A percentile compares a stretch with the other conserved stretches of the same genome.
phyloP scores from a whole-genome alignment of 1,284 basidiomycete species.

The Austropuccinia psidii region DNA sequence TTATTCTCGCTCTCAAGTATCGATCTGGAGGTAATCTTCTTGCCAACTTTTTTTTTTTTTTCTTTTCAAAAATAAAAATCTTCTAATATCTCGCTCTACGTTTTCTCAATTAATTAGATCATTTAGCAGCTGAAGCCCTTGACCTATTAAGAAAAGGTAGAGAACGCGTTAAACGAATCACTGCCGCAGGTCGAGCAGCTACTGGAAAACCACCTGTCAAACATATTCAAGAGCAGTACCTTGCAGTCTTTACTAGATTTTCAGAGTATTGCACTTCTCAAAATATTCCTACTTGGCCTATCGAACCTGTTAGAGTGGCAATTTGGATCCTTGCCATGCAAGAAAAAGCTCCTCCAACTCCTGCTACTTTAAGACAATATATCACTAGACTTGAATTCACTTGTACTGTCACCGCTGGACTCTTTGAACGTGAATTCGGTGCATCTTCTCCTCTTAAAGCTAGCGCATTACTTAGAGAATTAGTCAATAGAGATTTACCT shows the following conservation, averaged over 20 bases:
- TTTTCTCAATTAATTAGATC: neutral
- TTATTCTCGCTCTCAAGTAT: conserved; percentile 21
- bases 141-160: conserved; percentile 22
- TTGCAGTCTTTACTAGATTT: conserved; percentile 28
- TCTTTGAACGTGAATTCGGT: conserved; percentile 34
- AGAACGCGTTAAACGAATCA: conserved; percentile 33
- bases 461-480: conserved; percentile 15
- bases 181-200: conserved; percentile 24
- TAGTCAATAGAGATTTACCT: conserved; percentile 30
- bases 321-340: conserved; percentile 36
- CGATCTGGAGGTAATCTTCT: conserved; percentile 23
- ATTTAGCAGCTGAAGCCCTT: conserved; percentile 25
- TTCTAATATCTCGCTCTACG: too few relatives aligned
- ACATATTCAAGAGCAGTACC: conserved; percentile 34
- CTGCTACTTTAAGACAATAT: conserved; percentile 28
- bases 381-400: conserved; percentile 33
- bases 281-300: conserved; percentile 29
- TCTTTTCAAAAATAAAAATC: too few relatives aligned
- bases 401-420: conserved; percentile 19
- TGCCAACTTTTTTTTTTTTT: neutral
- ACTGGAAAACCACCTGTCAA: conserved; percentile 31
- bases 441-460: conserved; percentile 19
- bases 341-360: conserved; percentile 32
- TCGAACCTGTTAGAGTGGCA: conserved; percentile 32
- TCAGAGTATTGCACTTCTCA: conserved; percentile 27